phyloP scores from a whole-genome alignment of 2,329 filamentous ascomycete genomes.

The Penicillium sp. region DNA sequence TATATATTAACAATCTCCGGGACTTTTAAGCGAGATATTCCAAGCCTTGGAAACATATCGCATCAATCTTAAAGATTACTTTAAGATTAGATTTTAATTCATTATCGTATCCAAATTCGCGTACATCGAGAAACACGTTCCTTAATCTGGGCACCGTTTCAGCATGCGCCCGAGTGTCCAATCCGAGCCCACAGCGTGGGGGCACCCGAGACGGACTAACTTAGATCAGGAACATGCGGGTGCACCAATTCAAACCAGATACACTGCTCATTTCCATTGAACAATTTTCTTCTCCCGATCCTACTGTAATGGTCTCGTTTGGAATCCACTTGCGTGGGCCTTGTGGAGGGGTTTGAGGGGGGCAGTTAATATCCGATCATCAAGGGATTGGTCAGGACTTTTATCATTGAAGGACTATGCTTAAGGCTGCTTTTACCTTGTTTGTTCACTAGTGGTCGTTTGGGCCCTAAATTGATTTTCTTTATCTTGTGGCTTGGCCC shows the following conservation, averaged over 20 bases:
- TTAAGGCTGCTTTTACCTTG: neutral
- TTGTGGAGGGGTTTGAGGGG: slow-evolving; percentile 2
- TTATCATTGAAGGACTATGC: neutral
- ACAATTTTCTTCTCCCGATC: neutral
- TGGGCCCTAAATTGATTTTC: neutral
- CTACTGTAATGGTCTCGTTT: slow-evolving; percentile 6
- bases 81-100: no score
- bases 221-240: slow-evolving; percentile 10
- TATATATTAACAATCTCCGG: neutral
- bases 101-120: neutral
- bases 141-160: slow-evolving; percentile 15
- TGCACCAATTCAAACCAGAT: neutral
- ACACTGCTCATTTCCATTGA: slow-evolving; percentile 7
- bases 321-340: neutral
- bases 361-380: slow-evolving; percentile 11
- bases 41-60: no score
- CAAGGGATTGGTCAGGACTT: slow-evolving; percentile 20
- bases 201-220: slow-evolving; percentile 14
- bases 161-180: slow-evolving; percentile 17
- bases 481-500: neutral
- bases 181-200: slow-evolving; percentile 17
- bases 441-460: neutral
- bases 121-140: neutral
- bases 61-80: no score
- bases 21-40: neutral